phyloP scores from a whole-genome alignment of 106 monocot genomes.

The Chionographis japonica region DNA sequence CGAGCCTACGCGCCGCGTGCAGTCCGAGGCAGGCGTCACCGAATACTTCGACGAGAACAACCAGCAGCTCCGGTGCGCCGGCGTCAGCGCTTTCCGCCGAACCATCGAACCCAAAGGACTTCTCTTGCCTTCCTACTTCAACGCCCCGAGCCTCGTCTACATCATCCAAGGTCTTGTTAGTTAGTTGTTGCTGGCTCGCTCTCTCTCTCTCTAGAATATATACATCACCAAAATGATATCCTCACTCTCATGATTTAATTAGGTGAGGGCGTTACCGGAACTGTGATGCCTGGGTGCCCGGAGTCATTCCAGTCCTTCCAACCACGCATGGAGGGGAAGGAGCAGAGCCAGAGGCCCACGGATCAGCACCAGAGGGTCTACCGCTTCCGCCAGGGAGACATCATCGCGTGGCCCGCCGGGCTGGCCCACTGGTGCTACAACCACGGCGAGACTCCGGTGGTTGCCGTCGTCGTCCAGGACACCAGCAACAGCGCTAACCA shows the following conservation, averaged over 20 bases:
- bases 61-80: constrained; percentile 33
- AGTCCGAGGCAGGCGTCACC: constrained; percentile 36
- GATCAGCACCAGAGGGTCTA: constrained; percentile 63
- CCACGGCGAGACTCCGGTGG: constrained; percentile 38
- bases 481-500: constrained; percentile 48
- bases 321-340: neutral
- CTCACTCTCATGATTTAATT: neutral
- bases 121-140: constrained; percentile 16
- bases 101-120: constrained; percentile 18
- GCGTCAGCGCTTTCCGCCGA: constrained; percentile 13
- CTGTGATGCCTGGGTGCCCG: constrained; percentile 23
- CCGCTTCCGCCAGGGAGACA: constrained; percentile 42
- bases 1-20: constrained; percentile 16
- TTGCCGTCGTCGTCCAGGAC: constrained; percentile 36
- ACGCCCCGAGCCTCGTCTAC: constrained; percentile 30
- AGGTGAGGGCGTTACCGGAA: constrained; percentile 12
- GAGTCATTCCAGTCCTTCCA: constrained; percentile 31
- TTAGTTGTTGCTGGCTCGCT: too few species aligned
- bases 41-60: constrained; percentile 26
- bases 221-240: too few species aligned
- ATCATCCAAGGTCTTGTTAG: constrained; percentile 11
- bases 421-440: constrained; percentile 62
- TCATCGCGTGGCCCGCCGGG: constrained; percentile 53
- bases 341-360: constrained; percentile 13
- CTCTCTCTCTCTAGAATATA: too few species aligned